Percentiles rank a stretch among this genome's conserved stretches.
These are phyloP conservation scores for Eugenia klotzschiana DNA, from an alignment of 441 rosid genomes.

Conservation along the genomic window DNA sequence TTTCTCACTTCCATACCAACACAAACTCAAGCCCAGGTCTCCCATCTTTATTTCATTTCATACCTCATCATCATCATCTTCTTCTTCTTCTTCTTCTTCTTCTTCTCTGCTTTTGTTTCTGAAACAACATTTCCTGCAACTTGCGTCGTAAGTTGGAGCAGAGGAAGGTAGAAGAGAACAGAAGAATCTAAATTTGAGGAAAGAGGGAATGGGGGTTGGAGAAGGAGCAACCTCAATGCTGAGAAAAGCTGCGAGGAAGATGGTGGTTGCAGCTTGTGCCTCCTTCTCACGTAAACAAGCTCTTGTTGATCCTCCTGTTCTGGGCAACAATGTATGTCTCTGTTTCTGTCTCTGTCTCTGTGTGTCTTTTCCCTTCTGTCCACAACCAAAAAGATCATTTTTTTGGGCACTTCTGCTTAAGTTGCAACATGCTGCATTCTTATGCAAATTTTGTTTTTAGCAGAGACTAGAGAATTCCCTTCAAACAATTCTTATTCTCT, in stretches of 20 bases:
- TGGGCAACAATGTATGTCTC: slow-evolving; percentile 18
- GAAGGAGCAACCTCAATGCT: slow-evolving; percentile 32
- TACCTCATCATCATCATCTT: neutral
- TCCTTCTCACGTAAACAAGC: slow-evolving; percentile 35
- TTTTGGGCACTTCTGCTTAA: neutral
- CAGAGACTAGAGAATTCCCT: neutral
- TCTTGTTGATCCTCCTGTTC: slow-evolving; percentile 7
- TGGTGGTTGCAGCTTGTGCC: slow-evolving; percentile 56
- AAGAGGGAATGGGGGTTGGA: slow-evolving; percentile 22
- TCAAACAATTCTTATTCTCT: neutral
- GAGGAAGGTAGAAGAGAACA: neutral
- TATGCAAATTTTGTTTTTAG: neutral
- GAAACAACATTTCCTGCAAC: neutral
- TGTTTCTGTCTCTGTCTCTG: neutral
- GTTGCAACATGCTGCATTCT: neutral
- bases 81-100: neutral
- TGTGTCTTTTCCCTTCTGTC: neutral
- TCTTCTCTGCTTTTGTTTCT: neutral
- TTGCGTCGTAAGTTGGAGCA: neutral
- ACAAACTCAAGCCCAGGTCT: neutral
- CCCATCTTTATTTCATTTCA: neutral
- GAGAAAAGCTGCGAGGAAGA: slow-evolving; percentile 42
- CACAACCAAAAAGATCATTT: neutral
- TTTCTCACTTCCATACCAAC: neutral
- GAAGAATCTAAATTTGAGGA: neutral